Base-by-base conservation (phyloP, 495 filamentous ascomycete genomes). In the Alectoria sarmentosa region DNA sequence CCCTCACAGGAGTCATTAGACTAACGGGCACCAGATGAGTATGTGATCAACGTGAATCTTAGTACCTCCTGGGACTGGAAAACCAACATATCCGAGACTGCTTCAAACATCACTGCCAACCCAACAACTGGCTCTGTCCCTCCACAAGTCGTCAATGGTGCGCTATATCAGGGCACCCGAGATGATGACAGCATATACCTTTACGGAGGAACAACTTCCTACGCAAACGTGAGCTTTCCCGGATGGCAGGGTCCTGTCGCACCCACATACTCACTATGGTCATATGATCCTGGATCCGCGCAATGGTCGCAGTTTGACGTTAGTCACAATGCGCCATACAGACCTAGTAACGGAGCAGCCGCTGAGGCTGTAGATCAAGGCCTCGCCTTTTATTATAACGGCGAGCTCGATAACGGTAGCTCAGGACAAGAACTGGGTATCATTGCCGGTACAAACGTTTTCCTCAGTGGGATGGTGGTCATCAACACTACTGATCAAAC, bases 21-120 rank as follows among this genome's bases (percentile, higher is more conserved):
- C 64, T 39, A 63, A 36, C 2, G 5, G 36, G 19, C 28, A 0
- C 17, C 60, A 79, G 78, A 79, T 64, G 71, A 71, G 3, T 72
- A 74, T 57, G 44, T 80, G 7, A 69, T 80, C 26, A 60, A 60
- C 13, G 67, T 79, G 21, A 71, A 77, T 38, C 62, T 80, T 66
- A 72, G 59, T 41, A 60, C 60, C 2, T 76, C 76, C 11, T 80
- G 76, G 77, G 70, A 80, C 61, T 79, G 76, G 77, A 74, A 79
- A 49, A 70, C 52, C 17, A 78, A 77, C 61, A 74, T 76, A 34
- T 75, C 75, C 2, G 71, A 75, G 37, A 70, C 13, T 3, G 63
- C 66, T 23, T 9, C 75, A 7, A 67, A 70, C 32, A 79, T 75
- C 52, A 72, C 66, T n/a, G 65, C 65, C 17, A 70, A 70, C 28